Evolutionary conservation across 1,284 basidiomycete genomes (phyloP).

Genomic region (Moesziomyces sp.): DNA sequence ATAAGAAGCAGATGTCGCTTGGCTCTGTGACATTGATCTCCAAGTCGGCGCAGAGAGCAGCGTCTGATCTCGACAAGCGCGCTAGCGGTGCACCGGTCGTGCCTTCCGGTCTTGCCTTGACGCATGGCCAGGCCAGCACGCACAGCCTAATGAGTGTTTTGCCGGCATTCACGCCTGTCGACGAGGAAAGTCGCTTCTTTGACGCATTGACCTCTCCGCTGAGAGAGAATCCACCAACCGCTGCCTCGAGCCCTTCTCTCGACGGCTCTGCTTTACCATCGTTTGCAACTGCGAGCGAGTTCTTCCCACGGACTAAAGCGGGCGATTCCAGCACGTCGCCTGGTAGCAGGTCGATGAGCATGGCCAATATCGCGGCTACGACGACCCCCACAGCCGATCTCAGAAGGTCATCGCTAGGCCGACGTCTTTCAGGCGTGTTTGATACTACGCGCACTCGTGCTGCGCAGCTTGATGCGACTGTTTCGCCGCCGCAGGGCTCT

Average conservation of each 20-base stretch:
- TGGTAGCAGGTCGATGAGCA: constrained; percentile 10
- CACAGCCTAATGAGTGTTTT: constrained; percentile 11
- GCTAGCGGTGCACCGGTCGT: constrained; percentile 12
- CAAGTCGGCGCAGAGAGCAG: constrained; percentile 19
- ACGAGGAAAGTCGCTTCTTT: constrained; percentile 30
- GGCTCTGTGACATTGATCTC: constrained; percentile 30
- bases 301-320: constrained; percentile 3
- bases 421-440: constrained; percentile 24
- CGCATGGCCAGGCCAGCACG: constrained; percentile 6
- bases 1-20: constrained; percentile 37
- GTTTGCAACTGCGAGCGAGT: constrained; percentile 24
- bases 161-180: constrained; percentile 19
- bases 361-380: background rate
- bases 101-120: constrained; percentile 2
- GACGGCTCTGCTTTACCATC: constrained; percentile 19
- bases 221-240: constrained; percentile 11
- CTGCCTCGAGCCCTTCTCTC: constrained; percentile 4
- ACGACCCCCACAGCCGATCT: background rate
- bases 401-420: constrained; percentile 17
- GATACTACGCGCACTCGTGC: constrained; percentile 14
- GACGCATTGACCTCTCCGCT: constrained; percentile 28
- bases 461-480: background rate
- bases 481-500: constrained; percentile 14
- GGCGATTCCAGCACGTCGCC: constrained; percentile 5
- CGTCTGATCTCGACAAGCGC: constrained; percentile 28